Base-by-base conservation (phyloP, 139 green algal genomes). In the Pseudopediastrum boryanum region DNA sequence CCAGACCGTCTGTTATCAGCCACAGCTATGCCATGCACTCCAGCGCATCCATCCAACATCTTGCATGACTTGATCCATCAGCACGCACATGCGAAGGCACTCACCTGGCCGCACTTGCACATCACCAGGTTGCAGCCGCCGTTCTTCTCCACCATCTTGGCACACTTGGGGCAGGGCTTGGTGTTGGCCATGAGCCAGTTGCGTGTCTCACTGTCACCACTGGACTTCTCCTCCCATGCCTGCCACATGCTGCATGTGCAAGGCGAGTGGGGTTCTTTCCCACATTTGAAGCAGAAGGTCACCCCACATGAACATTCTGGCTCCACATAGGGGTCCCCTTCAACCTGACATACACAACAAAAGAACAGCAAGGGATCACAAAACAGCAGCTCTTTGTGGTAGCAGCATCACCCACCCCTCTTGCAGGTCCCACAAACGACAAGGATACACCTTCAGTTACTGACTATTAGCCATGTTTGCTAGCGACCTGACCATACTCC, bases 111-210 rank as follows among this genome's bases (percentile, higher is more conserved):
- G 74, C 94, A 97, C 48, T 85, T 90, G 90, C 94, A 98, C 33
- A 92, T 77, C 51, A 98, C 92, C 29, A 96, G 86, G 83, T 97
- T 98, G 92, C 94, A 98, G 44, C 94, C 94, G 16, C 92, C 91
- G 69, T 96, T 97, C 88, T 98, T 98, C 86, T 98, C 94, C 31
- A 98, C 92, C 5, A 87, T 89, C 69, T 97, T 96, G 56, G 56
- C 46, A 77, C 94, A 98, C 84, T 97, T 97, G 36, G 94, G 94
- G 84, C 94, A 98, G 2, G 92, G 87, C 86, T 97, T 97, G 63
- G 93, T 96, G 89, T 96, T 92, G 69, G 91, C 89, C 43, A 81
- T 77, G 50, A 96, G 76, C 90, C 92, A 95, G 59, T 90, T 91
- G 56, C 69, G 71, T 6, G 61, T 75, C 39, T 81, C 74, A 33